Evolutionary conservation across 192 early-diverging fungal genomes (phyloP), one percentile per base, ranked within the genome.

Genomic region (Umbelopsis ramanniana): DNA sequence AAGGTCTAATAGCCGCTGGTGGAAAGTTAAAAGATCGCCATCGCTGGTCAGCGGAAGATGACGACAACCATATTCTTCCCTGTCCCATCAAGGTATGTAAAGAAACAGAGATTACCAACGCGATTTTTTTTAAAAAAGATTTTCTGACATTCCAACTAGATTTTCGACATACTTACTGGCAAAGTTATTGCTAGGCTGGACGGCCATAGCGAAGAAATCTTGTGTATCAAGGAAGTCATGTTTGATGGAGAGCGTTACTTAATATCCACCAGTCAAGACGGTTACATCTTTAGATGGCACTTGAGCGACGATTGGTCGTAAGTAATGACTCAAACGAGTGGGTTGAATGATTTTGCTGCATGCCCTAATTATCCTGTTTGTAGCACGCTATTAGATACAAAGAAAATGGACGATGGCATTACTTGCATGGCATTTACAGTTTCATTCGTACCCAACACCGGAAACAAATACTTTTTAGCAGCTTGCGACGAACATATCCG

Each of bases 371-470:
- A 37, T 26, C 29, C 6, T 43, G 33, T 43, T 37, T 68, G 24
- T 73, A 88, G 87, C 21, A 84, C 86, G 60, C 78, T 95, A 19
- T 66, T 90, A 24, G 87, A 89, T 23, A 74, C 85, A 48, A 87
- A 75, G n/a, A 82, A 86, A 53, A 90, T 97, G 83, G 82, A 80
- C 12, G 95, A 97, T 67, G 93, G 91, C 21, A 79, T 92, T 21
- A 97, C 94, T 2, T 96, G 94, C 80, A 98, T 98, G 96, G 95
- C 95, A 12, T 98, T 98, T 81, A 95, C 92, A 0, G 91, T 95
- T 15, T 93, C 95, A 21, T 98, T 98, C 83, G 82, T 96, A 35
- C 96, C 96, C 2, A 90, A 94, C 73, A 94, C 94, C 3, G 96
- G 95, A 24, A 98, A 98, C 83, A 91, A 89, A 69, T 98, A 94